Evolutionary conservation across 352 stramenopile species (phyloP), one percentile per base, ranked within the genome.

Genomic region (Phytophthora cryptogea): DNA sequence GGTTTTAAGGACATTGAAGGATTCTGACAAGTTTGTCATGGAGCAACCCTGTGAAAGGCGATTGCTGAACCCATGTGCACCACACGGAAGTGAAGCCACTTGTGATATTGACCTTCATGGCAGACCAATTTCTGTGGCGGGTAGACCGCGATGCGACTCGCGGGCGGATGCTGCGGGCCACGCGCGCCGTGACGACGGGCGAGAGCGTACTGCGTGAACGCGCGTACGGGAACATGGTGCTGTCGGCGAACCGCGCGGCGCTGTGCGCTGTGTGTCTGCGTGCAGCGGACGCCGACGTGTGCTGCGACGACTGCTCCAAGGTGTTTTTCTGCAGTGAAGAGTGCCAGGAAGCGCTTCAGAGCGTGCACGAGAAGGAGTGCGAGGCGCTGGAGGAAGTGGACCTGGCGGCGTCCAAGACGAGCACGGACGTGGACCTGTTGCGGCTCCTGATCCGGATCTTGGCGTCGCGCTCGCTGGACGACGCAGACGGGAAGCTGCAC

Each of bases 291-390:
- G 66, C 74, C 23, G 74, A 84, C 49, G 48, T 80, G 40, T 80
- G 69, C 66, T 84, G 74, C 49, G 74, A 84, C 53, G 74, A 84
- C 55, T 84, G 74, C 55, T 71, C 53, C 40, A 54, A 68, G 36
- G 71, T 81, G 1, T 74, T 76, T 52, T 83, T 80, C 62, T 83
- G 74, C 62, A 79, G 74, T 39, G 68, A 80, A 8, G 41, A 54
- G 23, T 85, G 75, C 39, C 70, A 55, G 23, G 59, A 70, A 10
- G 45, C 36, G 33, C 49, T 85, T 37, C 54, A 76, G 10, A 39
- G 59, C 2, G 56, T 85, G 16, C 75, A 82, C 39, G 72, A 76
- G 35, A 63, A 72, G 26, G 75, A 85, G 46, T 85, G 75, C 42
- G 46, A 63, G 17, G 70, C 67, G 13, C 51, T 85, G 35, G 75